Base-by-base conservation (phyloP, 2,329 filamentous ascomycete genomes). In the Rutstroemia sp. region DNA sequence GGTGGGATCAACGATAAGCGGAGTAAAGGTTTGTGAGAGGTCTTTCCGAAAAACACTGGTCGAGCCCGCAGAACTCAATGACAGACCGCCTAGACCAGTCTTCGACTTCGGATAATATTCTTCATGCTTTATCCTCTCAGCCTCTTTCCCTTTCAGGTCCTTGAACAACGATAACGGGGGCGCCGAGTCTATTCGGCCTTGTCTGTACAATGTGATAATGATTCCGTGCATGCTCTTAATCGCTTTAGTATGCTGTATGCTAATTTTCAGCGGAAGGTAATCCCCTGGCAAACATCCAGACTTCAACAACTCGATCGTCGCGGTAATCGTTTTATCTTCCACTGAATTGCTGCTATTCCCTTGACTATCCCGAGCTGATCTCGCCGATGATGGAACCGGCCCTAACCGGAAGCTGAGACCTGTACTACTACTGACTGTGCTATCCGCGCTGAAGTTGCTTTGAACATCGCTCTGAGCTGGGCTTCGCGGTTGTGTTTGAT, bases 11-110 rank as follows among this genome's bases (percentile, higher is more conserved):
- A 97, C 86, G 54, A 96, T 90, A 47, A 99, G 77, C 4, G 94
- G 92, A 19, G 88, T 87, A 56, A 95, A 90, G 1, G 88, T 86
- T 70, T 99, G 94, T 4, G 89, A 87, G 3, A 99, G 75, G 70
- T 99, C 94, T 70, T 97, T 97, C 54, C 94, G 87, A 70, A 96
- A 97, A n/a, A 94, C 81, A 70, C 92, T 94, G 69, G 85, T 92
- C 2, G 91, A 92, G 39, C 90, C 87, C 6, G 88, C 88, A 1
- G 90, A 94, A 1, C 89, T 90, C 42, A 97, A 77, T 1, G 92
- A 95, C 27, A 97, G 76, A 0, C 92, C 92, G 16, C 88, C 89
- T 7, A 96, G 79, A 0, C 91, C 92, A 0, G 91, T 95, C 59
- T 87, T 85, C 2, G 91, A 96, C 65, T 86, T 89, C 4, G 92